phyloP scores from a whole-genome alignment of 768 basidiomycete species.

The Boletus reticulatus region DNA sequence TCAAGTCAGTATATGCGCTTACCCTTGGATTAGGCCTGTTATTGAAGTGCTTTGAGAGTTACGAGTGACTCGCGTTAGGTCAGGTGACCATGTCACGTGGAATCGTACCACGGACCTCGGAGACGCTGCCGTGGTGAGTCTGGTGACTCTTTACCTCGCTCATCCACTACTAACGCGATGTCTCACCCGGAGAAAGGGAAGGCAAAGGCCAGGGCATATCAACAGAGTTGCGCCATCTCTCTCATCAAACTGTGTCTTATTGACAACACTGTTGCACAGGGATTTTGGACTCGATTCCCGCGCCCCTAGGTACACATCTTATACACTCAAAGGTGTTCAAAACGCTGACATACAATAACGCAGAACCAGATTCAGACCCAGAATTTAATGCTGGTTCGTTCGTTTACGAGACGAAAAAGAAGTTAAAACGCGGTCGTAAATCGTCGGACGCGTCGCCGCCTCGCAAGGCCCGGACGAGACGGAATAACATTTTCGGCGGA shows the following conservation, averaged over 20 bases:
- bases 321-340: neutral
- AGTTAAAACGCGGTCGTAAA: conserved; percentile 17
- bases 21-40: too few relatives aligned
- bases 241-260: neutral
- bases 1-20: too few relatives aligned
- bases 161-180: conserved; percentile 14
- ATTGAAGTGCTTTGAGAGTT: too few relatives aligned
- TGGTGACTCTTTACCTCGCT: neutral
- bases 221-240: conserved; percentile 15
- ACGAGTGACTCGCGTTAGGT: neutral
- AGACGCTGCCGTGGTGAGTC: too few relatives aligned
- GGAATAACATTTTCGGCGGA: conserved; percentile 4
- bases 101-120: too few relatives aligned
- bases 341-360: neutral
- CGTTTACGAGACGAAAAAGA: conserved; percentile 28
- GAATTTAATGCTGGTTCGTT: conserved; percentile 32
- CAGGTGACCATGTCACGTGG: conserved; percentile 21
- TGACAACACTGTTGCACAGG: conserved; percentile 14
- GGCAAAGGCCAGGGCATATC: conserved; percentile 14
- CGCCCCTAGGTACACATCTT: conserved; percentile 32
- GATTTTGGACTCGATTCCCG: conserved; percentile 29
- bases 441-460: conserved; percentile 11
- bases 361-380: conserved; percentile 34
- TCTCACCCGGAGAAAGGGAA: conserved; percentile 11
- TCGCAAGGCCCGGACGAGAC: conserved; percentile 18